These are phyloP conservation scores for Scortechinia acanthostroma DNA, from an alignment of 2,329 filamentous ascomycete genomes.

Conservation along the genomic window DNA sequence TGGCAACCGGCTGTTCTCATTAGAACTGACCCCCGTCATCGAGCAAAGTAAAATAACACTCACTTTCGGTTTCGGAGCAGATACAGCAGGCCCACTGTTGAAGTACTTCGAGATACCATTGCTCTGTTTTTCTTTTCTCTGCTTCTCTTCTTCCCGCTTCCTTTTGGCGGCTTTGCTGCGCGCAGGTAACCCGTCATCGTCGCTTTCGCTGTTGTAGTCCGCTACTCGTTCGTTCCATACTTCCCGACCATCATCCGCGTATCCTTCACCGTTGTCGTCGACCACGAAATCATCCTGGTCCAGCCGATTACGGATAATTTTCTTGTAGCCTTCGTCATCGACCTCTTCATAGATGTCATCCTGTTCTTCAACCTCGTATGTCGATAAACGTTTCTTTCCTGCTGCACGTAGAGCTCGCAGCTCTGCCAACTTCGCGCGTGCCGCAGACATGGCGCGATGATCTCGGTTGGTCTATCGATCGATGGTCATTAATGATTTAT, in stretches of 20 bases:
- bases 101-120: slow-evolving; percentile 94
- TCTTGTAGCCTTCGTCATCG: slow-evolving; percentile 94
- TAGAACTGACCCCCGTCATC: not conserved
- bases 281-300: slow-evolving; percentile 97
- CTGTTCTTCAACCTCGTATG: slow-evolving; percentile 79
- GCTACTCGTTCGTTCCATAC: slow-evolving; percentile 73
- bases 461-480: too few species aligned
- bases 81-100: slow-evolving; percentile 62
- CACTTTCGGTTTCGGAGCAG: slow-evolving; percentile 76
- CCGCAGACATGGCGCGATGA: not conserved
- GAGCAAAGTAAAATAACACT: too few species aligned
- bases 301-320: slow-evolving; percentile 79
- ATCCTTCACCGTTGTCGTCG: slow-evolving; percentile 94
- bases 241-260: slow-evolving; percentile 91
- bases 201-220: slow-evolving; percentile 64
- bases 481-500: not conserved
- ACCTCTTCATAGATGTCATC: slow-evolving; percentile 89
- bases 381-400: slow-evolving; percentile 84
- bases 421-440: slow-evolving; percentile 60
- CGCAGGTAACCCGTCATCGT: slow-evolving; percentile 53
- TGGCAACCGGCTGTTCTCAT: slow-evolving; percentile 39
- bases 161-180: slow-evolving; percentile 64
- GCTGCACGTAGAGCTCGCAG: slow-evolving; percentile 76
- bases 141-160: slow-evolving; percentile 79
- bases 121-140: slow-evolving; percentile 79